phyloP scores from a whole-genome alignment of 2,329 filamentous ascomycete genomes.

The Exophiala sp. region DNA sequence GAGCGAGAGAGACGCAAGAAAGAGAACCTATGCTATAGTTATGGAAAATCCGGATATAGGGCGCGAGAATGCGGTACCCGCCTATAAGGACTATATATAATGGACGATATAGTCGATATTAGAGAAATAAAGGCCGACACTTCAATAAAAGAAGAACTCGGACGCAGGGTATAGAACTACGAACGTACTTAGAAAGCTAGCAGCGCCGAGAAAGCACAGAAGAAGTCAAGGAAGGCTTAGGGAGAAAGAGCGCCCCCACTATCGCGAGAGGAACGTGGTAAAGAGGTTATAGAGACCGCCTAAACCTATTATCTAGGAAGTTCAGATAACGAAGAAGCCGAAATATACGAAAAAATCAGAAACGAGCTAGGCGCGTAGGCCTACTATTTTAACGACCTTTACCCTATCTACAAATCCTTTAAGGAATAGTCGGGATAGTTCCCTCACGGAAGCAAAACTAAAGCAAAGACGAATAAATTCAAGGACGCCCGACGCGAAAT shows the following conservation, averaged over 20 bases:
- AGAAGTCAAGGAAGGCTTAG: neutral
- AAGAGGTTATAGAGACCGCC: neutral
- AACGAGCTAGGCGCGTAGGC: neutral
- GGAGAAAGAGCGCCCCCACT: neutral
- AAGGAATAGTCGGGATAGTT: neutral
- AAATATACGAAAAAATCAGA: neutral
- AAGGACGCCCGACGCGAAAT: neutral
- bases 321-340: neutral
- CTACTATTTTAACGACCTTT: neutral
- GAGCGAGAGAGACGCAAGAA: neutral
- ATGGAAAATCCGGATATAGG: neutral
- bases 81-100: neutral
- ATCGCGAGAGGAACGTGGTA: neutral
- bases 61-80: neutral
- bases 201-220: neutral
- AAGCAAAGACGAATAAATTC: neutral
- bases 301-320: neutral
- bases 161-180: neutral
- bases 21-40: neutral
- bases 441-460: neutral
- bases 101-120: neutral
- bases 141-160: neutral
- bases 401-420: neutral
- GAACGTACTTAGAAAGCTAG: neutral
- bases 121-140: neutral